Percentiles rank a stretch among this genome's conserved stretches.
Conservation (phyloP, 768 basidiomycete genomes). For the Myochromella boudieri region DNA sequence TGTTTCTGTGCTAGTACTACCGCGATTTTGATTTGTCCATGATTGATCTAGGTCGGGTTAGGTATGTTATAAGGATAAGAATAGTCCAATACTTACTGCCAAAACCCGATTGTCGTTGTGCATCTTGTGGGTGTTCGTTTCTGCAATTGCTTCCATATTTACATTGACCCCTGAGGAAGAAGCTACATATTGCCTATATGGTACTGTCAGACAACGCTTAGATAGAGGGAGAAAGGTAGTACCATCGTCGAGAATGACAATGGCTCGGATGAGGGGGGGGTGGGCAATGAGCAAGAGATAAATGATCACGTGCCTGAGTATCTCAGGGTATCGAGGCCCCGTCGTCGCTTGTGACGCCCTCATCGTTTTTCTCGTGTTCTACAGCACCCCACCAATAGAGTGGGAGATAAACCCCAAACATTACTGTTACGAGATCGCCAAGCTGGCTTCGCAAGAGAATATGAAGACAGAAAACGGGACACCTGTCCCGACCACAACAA, state of each 20-base stretch:
- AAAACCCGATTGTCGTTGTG: conserved; percentile 37
- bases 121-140: conserved; percentile 59
- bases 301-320: too few relatives aligned
- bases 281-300: neutral
- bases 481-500: conserved; percentile 18
- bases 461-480: conserved; percentile 44
- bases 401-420: too few relatives aligned
- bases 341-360: too few relatives aligned
- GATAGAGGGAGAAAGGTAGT: neutral
- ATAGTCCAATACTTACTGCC: conserved; percentile 44
- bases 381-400: too few relatives aligned
- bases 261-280: neutral
- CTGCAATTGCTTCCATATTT: conserved; percentile 65
- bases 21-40: conserved; percentile 32
- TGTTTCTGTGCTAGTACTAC: conserved; percentile 18
- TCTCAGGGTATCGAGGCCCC: too few relatives aligned
- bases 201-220: neutral
- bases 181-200: conserved; percentile 56
- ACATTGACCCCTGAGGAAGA: conserved; percentile 62
- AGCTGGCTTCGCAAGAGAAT: neutral
- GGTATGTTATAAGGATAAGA: conserved; percentile 7
- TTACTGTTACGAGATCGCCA: neutral
- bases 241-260: conserved; percentile 17
- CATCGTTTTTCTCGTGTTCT: too few relatives aligned
- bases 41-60: conserved; percentile 32